Evolutionary conservation across 2,329 filamentous ascomycete species (phyloP).

Genomic region (Trichoderma pleuroti): DNA sequence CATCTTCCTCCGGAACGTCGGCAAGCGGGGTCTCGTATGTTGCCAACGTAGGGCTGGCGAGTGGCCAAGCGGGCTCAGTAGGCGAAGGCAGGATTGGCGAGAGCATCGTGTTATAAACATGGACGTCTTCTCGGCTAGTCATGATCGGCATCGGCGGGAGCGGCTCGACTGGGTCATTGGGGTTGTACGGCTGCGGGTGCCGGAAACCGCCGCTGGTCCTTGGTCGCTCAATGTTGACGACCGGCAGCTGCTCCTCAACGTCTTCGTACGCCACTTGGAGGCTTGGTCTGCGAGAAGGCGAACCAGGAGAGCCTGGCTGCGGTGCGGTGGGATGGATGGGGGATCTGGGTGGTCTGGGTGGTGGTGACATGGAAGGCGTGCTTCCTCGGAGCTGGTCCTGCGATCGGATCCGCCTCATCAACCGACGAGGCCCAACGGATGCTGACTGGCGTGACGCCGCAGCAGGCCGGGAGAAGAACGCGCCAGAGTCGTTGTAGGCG

Average conservation of each 20-base stretch:
- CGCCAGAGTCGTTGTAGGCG: constrained; percentile 28
- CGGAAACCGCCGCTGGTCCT: constrained; percentile 45
- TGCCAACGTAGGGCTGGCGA: constrained; percentile 26
- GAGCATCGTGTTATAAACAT: background rate
- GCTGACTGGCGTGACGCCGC: constrained; percentile 19
- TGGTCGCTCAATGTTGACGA: constrained; percentile 40
- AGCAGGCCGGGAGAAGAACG: constrained; percentile 19
- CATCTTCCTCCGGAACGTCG: constrained; percentile 63
- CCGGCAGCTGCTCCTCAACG: constrained; percentile 32
- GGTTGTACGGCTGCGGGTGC: constrained; percentile 42
- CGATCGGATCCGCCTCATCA: constrained; percentile 45
- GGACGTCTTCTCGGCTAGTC: constrained; percentile 9
- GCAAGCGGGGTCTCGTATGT: constrained; percentile 46
- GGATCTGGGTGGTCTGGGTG: constrained; percentile 39
- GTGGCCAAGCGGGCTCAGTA: constrained; percentile 43
- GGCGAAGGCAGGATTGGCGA: constrained; percentile 21
- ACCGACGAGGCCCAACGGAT: constrained; percentile 31
- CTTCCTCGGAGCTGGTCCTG: constrained; percentile 48
- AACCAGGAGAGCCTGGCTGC: constrained; percentile 39
- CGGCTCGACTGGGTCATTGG: constrained; percentile 25
- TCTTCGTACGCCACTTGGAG: constrained; percentile 48
- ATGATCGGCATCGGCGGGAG: constrained; percentile 10
- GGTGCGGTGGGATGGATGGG: constrained; percentile 34
- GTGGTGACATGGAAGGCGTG: constrained; percentile 46
- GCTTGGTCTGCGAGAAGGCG: constrained; percentile 55